Conservation (phyloP, 2,329 filamentous ascomycete genomes). For the Penicillium sp. region DNA sequence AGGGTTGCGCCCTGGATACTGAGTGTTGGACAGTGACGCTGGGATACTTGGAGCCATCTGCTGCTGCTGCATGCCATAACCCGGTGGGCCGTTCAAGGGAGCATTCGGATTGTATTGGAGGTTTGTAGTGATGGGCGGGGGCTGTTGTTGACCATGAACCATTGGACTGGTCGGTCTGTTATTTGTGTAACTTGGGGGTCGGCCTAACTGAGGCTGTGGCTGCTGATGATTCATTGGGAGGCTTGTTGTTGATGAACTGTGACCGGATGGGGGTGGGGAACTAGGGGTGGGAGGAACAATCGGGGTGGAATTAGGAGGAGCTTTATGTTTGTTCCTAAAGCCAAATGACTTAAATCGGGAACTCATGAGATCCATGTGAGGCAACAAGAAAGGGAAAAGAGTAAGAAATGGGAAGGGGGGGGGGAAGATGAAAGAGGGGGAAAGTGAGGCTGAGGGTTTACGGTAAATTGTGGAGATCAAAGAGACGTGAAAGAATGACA, state of each 20-base stretch:
- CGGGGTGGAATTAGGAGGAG: conserved; percentile 31
- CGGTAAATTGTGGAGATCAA: conserved; percentile 13
- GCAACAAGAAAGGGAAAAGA: conserved; percentile 17
- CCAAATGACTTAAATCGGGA: conserved; percentile 52
- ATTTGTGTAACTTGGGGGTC: conserved; percentile 64
- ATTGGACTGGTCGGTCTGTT: conserved; percentile 56
- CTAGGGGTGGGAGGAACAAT: conserved; percentile 38
- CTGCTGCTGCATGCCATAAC: conserved; percentile 45
- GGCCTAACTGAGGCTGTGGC: conserved; percentile 50
- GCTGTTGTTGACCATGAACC: conserved; percentile 48
- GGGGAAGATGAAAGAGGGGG: conserved; percentile 17
- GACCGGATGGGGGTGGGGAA: conserved; percentile 40
- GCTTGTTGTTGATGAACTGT: conserved; percentile 51
- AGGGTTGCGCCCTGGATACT: conserved; percentile 35
- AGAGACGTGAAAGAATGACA: conserved; percentile 16
- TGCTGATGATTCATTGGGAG: conserved; percentile 53
- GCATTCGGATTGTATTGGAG: conserved; percentile 48
- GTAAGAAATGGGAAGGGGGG: conserved; percentile 6
- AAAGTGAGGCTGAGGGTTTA: conserved; percentile 18
- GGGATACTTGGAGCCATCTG: conserved; percentile 31
- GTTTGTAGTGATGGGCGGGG: conserved; percentile 57
- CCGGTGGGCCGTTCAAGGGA: conserved; percentile 45
- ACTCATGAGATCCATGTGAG: conserved; percentile 52
- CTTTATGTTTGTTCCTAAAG: conserved; percentile 42
- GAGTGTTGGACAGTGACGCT: conserved; percentile 26